Evolutionary conservation across 2,329 filamentous ascomycete species (phyloP).

Genomic region (Alternaria rosae): DNA sequence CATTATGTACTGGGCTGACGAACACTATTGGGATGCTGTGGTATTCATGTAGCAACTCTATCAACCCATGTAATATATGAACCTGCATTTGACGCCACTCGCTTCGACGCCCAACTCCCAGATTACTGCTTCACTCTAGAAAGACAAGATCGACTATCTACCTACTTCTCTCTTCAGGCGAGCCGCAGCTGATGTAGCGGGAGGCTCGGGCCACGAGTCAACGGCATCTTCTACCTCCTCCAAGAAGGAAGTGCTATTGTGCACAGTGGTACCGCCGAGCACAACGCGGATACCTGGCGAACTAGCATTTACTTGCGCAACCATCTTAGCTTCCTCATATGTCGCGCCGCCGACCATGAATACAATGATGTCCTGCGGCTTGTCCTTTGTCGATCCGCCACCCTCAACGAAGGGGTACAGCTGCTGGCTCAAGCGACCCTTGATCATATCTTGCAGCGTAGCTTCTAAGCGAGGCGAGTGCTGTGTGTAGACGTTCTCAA

Average conservation of each 20-base stretch:
- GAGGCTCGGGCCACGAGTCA: conserved; percentile 77
- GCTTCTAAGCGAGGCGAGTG: conserved; percentile 88
- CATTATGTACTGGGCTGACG: background rate
- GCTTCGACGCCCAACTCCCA: conserved; percentile 6
- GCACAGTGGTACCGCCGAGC: conserved; percentile 84
- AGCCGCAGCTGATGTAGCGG: conserved; percentile 62
- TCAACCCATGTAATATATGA: background rate
- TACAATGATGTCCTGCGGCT: conserved; percentile 94
- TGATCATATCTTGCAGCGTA: conserved; percentile 91
- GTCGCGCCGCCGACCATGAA: conserved; percentile 95
- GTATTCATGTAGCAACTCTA: conserved; percentile 2
- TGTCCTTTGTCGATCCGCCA: conserved; percentile 84
- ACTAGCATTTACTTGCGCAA: conserved; percentile 92
- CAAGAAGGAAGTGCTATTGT: conserved; percentile 87
- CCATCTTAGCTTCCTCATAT: conserved; percentile 96
- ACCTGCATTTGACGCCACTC: background rate
- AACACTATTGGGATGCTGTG: background rate
- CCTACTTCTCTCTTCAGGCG: conserved; percentile 68
- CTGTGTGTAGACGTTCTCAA: conserved; percentile 99
- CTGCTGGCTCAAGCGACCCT: conserved; percentile 83
- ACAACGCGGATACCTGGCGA: conserved; percentile 89
- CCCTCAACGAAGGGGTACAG: conserved; percentile 95
- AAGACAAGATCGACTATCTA: conserved; percentile 43
- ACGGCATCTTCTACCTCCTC: conserved; percentile 93
- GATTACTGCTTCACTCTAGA: background rate